Evolutionary conservation across 1,139 yeast genomes (phyloP).

Genomic region (Candida dubliniensis): DNA sequence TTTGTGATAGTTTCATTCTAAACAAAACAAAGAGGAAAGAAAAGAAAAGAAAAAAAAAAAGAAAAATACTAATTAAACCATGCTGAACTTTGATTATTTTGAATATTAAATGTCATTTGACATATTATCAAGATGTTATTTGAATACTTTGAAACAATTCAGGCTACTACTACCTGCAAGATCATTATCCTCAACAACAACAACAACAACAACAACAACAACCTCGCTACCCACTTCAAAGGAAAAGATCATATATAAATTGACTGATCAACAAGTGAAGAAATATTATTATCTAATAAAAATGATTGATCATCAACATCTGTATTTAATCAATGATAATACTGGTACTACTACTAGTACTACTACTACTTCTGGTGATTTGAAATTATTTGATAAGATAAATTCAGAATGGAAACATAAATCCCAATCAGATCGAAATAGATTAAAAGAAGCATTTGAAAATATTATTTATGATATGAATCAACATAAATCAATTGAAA

Average conservation of each 20-base stretch:
- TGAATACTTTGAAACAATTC: too few relatives aligned
- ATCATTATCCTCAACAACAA: too few relatives aligned
- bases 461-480: slow-evolving; percentile 1
- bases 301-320: too few relatives aligned
- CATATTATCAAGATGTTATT: not conserved
- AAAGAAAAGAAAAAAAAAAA: too few relatives aligned
- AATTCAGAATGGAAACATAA: not conserved
- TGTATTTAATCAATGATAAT: too few relatives aligned
- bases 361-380: too few relatives aligned
- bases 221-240: not conserved
- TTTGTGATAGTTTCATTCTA: too few relatives aligned
- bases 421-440: not conserved
- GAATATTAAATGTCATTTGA: not conserved
- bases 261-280: slow-evolving; percentile 1
- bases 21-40: too few relatives aligned
- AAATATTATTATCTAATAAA: not conserved
- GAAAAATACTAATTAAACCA: too few relatives aligned
- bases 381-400: not conserved
- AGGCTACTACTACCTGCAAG: too few relatives aligned
- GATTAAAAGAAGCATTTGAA: not conserved
- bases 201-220: not conserved
- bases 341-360: too few relatives aligned
- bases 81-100: too few relatives aligned
- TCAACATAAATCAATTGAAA: not conserved
- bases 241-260: not conserved